Base-by-base conservation (phyloP, 192 early-diverging fungal species). In the Mortierella claussenii region DNA sequence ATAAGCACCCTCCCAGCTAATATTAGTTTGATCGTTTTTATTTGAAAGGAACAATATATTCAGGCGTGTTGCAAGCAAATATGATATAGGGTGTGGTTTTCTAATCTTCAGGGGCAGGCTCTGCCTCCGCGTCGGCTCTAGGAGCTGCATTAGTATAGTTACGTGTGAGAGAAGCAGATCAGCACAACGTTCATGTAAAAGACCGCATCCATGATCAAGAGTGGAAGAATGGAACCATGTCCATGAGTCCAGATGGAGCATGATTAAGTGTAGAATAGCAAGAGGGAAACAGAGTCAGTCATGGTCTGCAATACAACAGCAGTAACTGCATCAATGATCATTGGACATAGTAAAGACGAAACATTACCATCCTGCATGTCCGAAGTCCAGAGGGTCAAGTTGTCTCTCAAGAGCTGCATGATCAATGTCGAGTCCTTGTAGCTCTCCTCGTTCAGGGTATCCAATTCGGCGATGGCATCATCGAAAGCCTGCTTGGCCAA, bases 361-460 rank as follows among this genome's bases (percentile, higher is more conserved):
- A 17, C 21, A 45, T 60, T 69, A 69, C 68, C 68, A 17, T 69
- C 68, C 34, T 69, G 68, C 68, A 69, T 88, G 70, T 99, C 97
- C 65, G 96, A 96, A 59, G 96, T 98, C 97, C 97, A 99, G 61
- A 99, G 90, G 51, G 97, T 98, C 79, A 99, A 89, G 88, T 99
- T 99, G 85, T 99, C 97, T 67, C 97, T 89, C 78, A 99, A 87
- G 56, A 99, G 89, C 87, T 99, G 97, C 97, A 99, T 99, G 84
- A 99, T 99, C 68, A 99, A 88, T 53, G 97, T 76, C 20, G 65
- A 76, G 40, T 76, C 73, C 73, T 98, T 99, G 93, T 99, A 99
- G 59, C 94, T 95, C 85, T 98, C 97, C 85, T 99, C 97, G 81
- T 90, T 94, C 56, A 99, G 90, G 65, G 94, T 97, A 89, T 99